Evolutionary conservation across 2,329 filamentous ascomycete genomes (phyloP).

Genomic region (Botrytis medusae): DNA sequence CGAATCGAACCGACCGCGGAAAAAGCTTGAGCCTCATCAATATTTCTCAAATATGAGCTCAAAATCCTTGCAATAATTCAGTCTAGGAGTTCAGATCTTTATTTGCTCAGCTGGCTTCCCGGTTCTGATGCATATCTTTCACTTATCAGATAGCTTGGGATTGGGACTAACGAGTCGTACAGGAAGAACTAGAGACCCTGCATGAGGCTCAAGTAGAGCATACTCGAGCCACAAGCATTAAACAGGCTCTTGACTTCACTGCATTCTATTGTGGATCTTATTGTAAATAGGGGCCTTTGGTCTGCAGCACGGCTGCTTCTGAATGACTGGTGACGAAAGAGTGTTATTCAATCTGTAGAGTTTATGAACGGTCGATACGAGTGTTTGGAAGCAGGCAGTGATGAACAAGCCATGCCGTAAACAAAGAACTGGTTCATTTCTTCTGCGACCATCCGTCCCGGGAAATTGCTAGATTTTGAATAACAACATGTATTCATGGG

Average conservation of each 20-base stretch:
- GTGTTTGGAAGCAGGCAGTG: not conserved
- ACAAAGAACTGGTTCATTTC: not conserved
- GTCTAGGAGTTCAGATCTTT: not conserved
- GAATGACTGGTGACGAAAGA: no score
- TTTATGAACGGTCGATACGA: not conserved
- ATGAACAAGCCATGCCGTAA: not conserved
- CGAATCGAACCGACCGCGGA: not conserved
- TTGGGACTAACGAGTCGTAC: not conserved
- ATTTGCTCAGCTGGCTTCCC: not conserved
- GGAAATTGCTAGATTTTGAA: not conserved
- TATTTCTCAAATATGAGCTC: not conserved
- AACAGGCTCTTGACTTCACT: not conserved
- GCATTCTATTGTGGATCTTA: not conserved
- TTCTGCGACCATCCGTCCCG: not conserved
- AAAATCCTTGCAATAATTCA: not conserved
- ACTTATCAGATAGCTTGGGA: not conserved
- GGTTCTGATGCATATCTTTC: not conserved
- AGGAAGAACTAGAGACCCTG: not conserved
- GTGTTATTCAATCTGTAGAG: not conserved
- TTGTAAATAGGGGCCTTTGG: not conserved
- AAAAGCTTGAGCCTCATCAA: not conserved
- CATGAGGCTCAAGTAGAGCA: not conserved
- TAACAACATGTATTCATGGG: not conserved
- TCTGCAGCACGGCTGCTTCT: not conserved
- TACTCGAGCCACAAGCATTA: not conserved